phyloP scores from a whole-genome alignment of 2,329 filamentous ascomycete genomes.

The Chalaropsis thielavioides region DNA sequence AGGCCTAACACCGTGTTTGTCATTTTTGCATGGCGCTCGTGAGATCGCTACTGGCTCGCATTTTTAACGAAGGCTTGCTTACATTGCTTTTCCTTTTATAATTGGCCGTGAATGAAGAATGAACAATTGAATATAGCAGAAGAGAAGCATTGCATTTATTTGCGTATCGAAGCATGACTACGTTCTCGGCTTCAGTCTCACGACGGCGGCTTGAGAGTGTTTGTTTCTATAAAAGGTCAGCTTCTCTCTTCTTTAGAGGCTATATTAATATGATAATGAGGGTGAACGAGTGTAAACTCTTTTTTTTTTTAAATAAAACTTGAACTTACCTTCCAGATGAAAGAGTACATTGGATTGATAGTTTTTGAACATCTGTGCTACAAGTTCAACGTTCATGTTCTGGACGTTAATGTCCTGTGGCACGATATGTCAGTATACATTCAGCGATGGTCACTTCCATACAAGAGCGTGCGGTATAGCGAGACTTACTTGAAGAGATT shows the following conservation, averaged over 20 bases:
- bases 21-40: neutral
- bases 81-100: neutral
- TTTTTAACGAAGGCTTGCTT: no score
- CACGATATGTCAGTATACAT: neutral
- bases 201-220: constrained; percentile 65
- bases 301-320: neutral
- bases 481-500: constrained; percentile 57
- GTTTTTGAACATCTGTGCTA: constrained; percentile 99
- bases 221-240: constrained; percentile 47
- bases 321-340: constrained; percentile 73
- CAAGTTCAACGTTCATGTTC: constrained; percentile 97
- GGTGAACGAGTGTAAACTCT: no score
- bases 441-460: neutral
- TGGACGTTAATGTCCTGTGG: constrained; percentile 86
- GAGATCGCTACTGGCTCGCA: no score
- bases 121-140: neutral
- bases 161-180: neutral
- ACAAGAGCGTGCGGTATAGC: no score
- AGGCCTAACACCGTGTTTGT: neutral
- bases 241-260: constrained; percentile 12
- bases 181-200: constrained; percentile 25
- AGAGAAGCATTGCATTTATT: neutral
- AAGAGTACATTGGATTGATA: constrained; percentile 97
- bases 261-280: no score
- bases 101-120: neutral